Conservation (phyloP, 345 rosid genomes). For the Camelina laxa region DNA sequence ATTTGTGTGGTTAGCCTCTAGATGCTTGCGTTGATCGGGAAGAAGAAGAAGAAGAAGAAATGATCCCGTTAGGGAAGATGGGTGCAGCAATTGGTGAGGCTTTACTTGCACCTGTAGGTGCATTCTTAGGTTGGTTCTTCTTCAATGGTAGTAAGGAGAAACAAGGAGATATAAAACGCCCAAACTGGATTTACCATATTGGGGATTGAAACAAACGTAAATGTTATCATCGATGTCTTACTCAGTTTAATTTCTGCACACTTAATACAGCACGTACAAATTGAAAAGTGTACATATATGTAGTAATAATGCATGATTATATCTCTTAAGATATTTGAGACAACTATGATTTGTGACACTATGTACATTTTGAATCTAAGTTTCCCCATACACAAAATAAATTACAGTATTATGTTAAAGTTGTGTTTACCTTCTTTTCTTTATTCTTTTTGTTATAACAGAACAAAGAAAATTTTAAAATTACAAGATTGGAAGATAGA, state of each 20-base stretch:
- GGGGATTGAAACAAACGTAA: not conserved
- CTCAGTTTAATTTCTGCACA: not conserved
- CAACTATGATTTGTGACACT: too few relatives aligned
- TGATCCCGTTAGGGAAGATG: constrained; percentile 47
- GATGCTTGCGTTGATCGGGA: constrained; percentile 39
- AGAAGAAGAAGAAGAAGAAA: not conserved
- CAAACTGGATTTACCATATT: constrained; percentile 4
- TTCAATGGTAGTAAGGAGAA: not conserved
- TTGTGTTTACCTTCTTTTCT: not conserved
- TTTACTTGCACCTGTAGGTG: constrained; percentile 37
- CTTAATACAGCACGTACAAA: constrained; percentile 12
- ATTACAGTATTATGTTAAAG: not conserved
- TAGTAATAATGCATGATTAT: not conserved
- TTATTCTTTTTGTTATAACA: not conserved
- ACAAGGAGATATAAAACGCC: not conserved
- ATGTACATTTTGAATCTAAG: too few relatives aligned
- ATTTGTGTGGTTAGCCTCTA: constrained; percentile 66
- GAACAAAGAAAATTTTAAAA: not conserved
- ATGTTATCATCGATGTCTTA: not conserved
- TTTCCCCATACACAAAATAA: too few relatives aligned
- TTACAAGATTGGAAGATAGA: not conserved
- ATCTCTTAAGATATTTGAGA: not conserved
- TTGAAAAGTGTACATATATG: too few relatives aligned
- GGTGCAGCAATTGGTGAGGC: constrained; percentile 59
- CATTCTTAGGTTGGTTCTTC: constrained; percentile 23